Base-by-base conservation (phyloP, 352 stramenopile genomes). In the Phytophthora podocarpi region DNA sequence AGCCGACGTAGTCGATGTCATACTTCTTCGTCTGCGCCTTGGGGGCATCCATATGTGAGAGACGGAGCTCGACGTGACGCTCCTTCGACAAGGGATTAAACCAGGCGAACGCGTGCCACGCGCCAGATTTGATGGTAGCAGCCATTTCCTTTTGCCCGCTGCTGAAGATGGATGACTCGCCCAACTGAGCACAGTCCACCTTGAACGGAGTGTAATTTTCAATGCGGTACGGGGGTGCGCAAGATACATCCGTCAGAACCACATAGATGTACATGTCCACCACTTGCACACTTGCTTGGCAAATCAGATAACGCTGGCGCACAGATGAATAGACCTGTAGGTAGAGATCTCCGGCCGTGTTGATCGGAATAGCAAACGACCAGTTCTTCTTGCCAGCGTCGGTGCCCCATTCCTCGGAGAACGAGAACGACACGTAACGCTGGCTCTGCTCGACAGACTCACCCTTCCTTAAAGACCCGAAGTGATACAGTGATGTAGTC, bases 251-350 rank as follows among this genome's bases (percentile, higher is more conserved):
- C 20, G 72, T 93, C 42, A 96, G 58, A 46, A 94, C 86, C 11
- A 96, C 85, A 58, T 94, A 96, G 15, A 96, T 78, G 50, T 96
- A 93, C 80, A 91, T 91, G 31, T 92, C 87, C n/a, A 96, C 80
- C 21, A 96, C 80, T 51, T 96, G 87, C 16, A 96, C 82, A 46
- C 85, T 94, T 31, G 82, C 87, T 48, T 93, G 74, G 40, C 86
- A 93, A 43, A 96, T 94, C 34, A 93, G 74, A 36, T 82, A 72
- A 28, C 83, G 84, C 59, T 96, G 71, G 30, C 84, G 80, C 11
- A 73, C 74, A 16, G 83, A 81, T 13, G 82, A 93, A 54, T 93
- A 91, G 30, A 94, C 78, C 34, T 93, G 87, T 15, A 96, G 58
- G 58, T 90, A 93, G 20, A 91, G 37, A 51, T 96, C 87, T 53